Percentiles rank a stretch among this genome's conserved stretches.
phyloP scores from a whole-genome alignment of 140 eudicot species.

The Oenanthe javanica region DNA sequence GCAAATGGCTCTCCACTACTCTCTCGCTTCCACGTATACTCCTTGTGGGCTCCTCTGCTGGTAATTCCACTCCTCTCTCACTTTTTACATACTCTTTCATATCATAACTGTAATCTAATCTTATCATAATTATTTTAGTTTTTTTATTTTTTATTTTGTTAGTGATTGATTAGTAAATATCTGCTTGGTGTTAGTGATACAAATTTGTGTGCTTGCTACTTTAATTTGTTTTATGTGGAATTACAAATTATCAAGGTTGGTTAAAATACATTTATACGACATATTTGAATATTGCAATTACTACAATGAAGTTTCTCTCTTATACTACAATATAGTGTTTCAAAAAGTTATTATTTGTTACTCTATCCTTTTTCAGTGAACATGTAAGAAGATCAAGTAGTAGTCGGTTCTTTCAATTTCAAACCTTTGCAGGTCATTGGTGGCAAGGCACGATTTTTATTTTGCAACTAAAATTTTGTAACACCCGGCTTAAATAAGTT shows the following conservation, averaged over 20 bases:
- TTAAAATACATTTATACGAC: neutral
- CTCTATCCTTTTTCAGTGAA: neutral
- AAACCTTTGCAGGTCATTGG: too few relatives aligned
- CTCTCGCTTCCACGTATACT: constrained; percentile 36
- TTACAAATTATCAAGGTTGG: neutral
- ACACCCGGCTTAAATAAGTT: neutral
- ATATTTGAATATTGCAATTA: neutral
- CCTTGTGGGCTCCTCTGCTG: constrained; percentile 86
- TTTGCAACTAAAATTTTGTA: neutral
- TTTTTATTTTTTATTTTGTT: neutral
- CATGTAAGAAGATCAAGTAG: neutral
- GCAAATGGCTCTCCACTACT: constrained; percentile 44
- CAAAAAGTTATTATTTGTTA: neutral
- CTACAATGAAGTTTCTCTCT: neutral
- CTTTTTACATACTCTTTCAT: neutral
- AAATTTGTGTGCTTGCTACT: neutral
- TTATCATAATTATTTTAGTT: neutral
- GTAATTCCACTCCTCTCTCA: constrained; percentile 21
- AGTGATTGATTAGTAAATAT: neutral
- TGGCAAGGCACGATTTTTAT: neutral
- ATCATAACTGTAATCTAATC: neutral
- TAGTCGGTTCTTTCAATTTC: neutral
- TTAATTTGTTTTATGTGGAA: neutral
- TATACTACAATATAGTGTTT: neutral
- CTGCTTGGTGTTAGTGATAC: neutral